Evolutionary conservation across 2,329 filamentous ascomycete species (phyloP), one percentile per base, ranked within the genome.

Genomic region (Nannizziopsis arthrosporioides): DNA sequence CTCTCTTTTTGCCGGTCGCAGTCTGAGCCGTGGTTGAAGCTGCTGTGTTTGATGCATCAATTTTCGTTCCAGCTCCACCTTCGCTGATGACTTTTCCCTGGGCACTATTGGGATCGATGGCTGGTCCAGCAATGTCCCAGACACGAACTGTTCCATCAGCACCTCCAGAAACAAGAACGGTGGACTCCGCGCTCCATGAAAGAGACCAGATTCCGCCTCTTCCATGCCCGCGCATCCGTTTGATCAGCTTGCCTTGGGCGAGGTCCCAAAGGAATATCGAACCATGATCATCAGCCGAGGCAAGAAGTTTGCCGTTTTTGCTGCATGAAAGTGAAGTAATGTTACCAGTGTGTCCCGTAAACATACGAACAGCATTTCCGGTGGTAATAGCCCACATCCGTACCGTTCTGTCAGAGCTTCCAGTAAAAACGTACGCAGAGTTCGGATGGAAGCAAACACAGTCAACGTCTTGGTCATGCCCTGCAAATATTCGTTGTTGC

Each of bases 321-420:
- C 86, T 83, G 59, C 88, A 94, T 54, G 90, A 80, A 19, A 96
- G 70, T 0, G 87, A 78, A 11, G 84, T 93, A 61, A 96, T 81
- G 59, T 87, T 86, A 43, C 92, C 87, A 0, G 80, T 84, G 61
- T 98, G 92, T 1, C 92, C 92, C 0, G 85, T 88, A 62, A 96
- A 94, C 59, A 96, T 80, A 19, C 92, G 84, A 4, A 95, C 85
- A 32, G 88, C 87, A 53, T 82, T 81, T 22, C 92, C 92, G 7
- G 84, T 90, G 9, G 80, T 77, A n/a, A 95, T 78, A 8, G 88
- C 82, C 92, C 92, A 98, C 90, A 98, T 96, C 27, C 92, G 82
- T 31, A 96, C 85, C 0, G 88, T 92, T 65, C 90, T 90, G 66
- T 98, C 89, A 55, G 85, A 85, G 10, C 87, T 93, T 2, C 85